Base-by-base conservation (phyloP, 768 basidiomycete species). In the Phaeotremella skinneri region DNA sequence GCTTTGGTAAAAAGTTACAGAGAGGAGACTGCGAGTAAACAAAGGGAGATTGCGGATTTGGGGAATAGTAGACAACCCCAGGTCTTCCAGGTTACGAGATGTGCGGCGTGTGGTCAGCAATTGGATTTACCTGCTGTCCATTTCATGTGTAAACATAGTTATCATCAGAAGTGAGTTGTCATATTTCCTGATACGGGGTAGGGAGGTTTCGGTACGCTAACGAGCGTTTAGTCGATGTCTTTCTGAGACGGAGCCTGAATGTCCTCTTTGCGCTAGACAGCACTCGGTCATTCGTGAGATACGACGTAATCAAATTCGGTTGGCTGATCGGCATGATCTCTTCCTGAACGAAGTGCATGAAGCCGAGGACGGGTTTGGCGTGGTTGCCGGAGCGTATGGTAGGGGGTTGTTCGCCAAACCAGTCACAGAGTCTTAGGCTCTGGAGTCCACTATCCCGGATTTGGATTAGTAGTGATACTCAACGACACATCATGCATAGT, bases 131-230 rank as follows among this genome's bases (percentile, higher is more conserved):
- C 96, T 0, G 88, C 85, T 63, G 82, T 98, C 4, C 93, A 98
- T 76, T 98, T 97, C 72, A 96, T 98, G 94, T 99, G 94, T 78
- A 86, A 87, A 69, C 96, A 98, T 74, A 91, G 90, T 61, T 98
- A 90, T 79, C 96, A 99, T 74, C 91, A 94, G 73, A 82, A 92
- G 90, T 90, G 53, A 43, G 78, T 73, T 16, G 60, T 50, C 34
- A 55, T 20, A 11, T 6, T 11, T 45, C 49, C 11, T 26, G 25
- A 55, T 23, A 31, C 9, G 17, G 26, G 7, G 7, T 17, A 26
- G 2, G 4, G 23, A 11, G 11, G 55, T 7, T 21, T 29, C 27
- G 3, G 25, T 48, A 26, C 41, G 17, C 6, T 49, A 16, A 27
- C 3, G n/a, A 17, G 17, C 3, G 20, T 23, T 4, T 27, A 45